Evolutionary conservation across 176 grass and related monocot genomes (phyloP).

Genomic region (Tillandsia leiboldiana): DNA sequence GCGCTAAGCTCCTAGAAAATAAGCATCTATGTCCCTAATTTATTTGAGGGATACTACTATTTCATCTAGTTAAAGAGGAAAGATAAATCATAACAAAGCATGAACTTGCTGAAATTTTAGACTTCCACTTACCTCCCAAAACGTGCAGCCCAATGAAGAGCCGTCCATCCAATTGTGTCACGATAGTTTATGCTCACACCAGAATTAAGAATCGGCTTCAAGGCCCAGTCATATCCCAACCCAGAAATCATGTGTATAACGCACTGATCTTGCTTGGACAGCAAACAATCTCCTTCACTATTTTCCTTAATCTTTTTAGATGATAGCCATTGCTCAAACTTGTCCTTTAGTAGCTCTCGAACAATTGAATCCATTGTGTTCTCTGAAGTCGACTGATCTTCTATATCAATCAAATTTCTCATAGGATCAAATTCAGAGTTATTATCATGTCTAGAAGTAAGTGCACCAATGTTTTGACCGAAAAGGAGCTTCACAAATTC

Average conservation of each 20-base stretch:
- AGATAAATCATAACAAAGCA: background rate
- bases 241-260: slow-evolving; percentile 76
- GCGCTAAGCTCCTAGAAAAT: background rate
- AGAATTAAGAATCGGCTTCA: slow-evolving; percentile 53
- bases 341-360: slow-evolving; percentile 62
- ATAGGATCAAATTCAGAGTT: slow-evolving; percentile 22
- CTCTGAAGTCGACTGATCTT: slow-evolving; percentile 25
- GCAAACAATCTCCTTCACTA: slow-evolving; percentile 24
- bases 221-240: slow-evolving; percentile 58
- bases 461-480: slow-evolving; percentile 20
- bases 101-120: background rate
- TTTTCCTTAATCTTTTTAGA: slow-evolving; percentile 38
- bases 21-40: background rate
- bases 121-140: slow-evolving; percentile 62
- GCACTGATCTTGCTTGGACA: slow-evolving; percentile 57
- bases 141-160: slow-evolving; percentile 85
- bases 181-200: slow-evolving; percentile 75
- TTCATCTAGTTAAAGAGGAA: background rate
- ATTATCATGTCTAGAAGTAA: slow-evolving; percentile 22
- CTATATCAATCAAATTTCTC: slow-evolving; percentile 17
- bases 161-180: slow-evolving; percentile 83
- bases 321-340: slow-evolving; percentile 47
- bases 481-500: slow-evolving; percentile 56
- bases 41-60: background rate
- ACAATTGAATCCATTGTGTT: slow-evolving; percentile 34